These are phyloP conservation scores for Nemania sp. DNA, from an alignment of 2,329 filamentous ascomycete species.

Conservation along the genomic window DNA sequence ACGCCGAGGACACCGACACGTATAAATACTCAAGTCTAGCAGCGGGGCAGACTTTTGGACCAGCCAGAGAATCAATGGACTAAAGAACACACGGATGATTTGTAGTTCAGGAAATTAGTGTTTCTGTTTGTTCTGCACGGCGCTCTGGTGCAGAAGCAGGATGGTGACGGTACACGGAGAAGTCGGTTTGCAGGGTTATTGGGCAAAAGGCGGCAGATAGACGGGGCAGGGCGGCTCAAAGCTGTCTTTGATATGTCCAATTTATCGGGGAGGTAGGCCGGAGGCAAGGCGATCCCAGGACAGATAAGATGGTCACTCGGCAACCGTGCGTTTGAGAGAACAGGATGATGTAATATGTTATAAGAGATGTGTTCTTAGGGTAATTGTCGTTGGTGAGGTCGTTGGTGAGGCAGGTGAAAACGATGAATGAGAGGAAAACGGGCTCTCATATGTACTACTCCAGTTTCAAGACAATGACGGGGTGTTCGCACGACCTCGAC, in stretches of 20 bases:
- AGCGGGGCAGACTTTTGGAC: background rate
- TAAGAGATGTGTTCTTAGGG: background rate
- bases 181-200: constrained; percentile 33
- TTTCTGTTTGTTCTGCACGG: constrained; percentile 27
- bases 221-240: constrained; percentile 4
- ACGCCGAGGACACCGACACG: no score
- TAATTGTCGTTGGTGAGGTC: background rate
- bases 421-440: background rate
- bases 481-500: background rate
- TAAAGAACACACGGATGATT: constrained; percentile 7
- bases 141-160: constrained; percentile 22
- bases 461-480: constrained; percentile 10
- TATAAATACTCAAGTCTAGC: constrained; percentile 32
- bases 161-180: background rate
- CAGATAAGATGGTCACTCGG: background rate
- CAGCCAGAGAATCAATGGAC: constrained; percentile 10
- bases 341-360: background rate
- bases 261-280: background rate
- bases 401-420: constrained; percentile 4
- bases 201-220: constrained; percentile 1
- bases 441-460: constrained; percentile 18
- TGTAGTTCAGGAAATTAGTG: constrained; percentile 9
- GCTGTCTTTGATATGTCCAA: constrained; percentile 1
- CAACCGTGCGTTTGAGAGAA: background rate
- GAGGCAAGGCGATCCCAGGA: background rate